These are phyloP conservation scores for Lasiosphaeria miniovina DNA, from an alignment of 495 filamentous ascomycete genomes.

Conservation along the genomic window DNA sequence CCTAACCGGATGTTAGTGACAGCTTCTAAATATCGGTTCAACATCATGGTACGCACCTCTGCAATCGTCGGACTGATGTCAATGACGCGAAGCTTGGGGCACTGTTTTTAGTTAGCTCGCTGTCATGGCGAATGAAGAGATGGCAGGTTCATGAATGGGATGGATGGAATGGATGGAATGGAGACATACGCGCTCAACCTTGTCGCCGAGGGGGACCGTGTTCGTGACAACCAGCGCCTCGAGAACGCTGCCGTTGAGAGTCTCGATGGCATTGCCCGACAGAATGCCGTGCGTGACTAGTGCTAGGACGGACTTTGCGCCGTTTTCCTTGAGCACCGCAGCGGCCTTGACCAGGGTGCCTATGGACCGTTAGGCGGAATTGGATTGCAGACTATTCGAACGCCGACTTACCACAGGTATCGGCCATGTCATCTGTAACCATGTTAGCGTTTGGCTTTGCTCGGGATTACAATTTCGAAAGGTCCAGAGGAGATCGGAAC, in stretches of 20 bases:
- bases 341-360: slow-evolving; percentile 85
- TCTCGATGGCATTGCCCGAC: slow-evolving; percentile 87
- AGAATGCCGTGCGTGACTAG: slow-evolving; percentile 97
- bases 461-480: background rate
- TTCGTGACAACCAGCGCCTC: slow-evolving; percentile 88
- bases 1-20: slow-evolving; percentile 26
- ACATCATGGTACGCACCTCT: slow-evolving; percentile 41
- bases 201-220: slow-evolving; percentile 87
- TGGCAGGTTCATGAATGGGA: background rate
- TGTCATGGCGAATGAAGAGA: background rate
- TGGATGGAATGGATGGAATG: background rate
- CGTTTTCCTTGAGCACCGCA: slow-evolving; percentile 84
- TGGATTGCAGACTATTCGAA: too few relatives aligned
- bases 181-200: slow-evolving; percentile 44
- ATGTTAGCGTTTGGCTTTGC: slow-evolving; percentile 3
- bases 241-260: slow-evolving; percentile 77
- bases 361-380: background rate
- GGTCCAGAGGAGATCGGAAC: background rate
- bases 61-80: slow-evolving; percentile 81
- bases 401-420: slow-evolving; percentile 72
- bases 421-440: slow-evolving; percentile 69
- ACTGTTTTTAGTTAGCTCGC: slow-evolving; percentile 32
- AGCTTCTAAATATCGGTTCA: background rate
- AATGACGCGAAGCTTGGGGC: slow-evolving; percentile 80
- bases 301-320: slow-evolving; percentile 82